Evolutionary conservation across 2,329 filamentous ascomycete genomes (phyloP).

Genomic region (Pseudogymnoascus sp.): DNA sequence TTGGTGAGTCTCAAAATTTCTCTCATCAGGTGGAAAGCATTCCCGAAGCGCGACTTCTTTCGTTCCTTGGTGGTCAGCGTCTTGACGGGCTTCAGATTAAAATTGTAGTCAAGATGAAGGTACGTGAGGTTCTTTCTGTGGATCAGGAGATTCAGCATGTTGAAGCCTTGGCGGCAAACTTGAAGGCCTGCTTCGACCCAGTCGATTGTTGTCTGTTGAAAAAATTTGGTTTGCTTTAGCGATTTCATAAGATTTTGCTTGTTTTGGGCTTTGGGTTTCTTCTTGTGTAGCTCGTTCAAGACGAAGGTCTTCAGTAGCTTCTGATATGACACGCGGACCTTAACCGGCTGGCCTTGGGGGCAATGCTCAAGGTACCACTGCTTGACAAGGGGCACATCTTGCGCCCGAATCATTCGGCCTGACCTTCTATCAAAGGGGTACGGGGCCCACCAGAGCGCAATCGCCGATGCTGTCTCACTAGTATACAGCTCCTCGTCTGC

Average conservation of each 20-base stretch:
- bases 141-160: conserved; percentile 96
- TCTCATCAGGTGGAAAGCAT: conserved; percentile 97
- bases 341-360: conserved; percentile 83
- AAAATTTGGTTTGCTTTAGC: conserved; percentile 95
- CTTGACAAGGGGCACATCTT: conserved; percentile 94
- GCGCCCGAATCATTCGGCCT: conserved; percentile 90
- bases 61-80: conserved; percentile 97
- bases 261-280: conserved; percentile 89
- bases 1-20: conserved; percentile 95
- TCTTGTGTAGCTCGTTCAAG: conserved; percentile 93
- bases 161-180: conserved; percentile 96
- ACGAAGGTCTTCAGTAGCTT: conserved; percentile 95
- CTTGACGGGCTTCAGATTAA: conserved; percentile 98
- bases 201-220: conserved; percentile 98
- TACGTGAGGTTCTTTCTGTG: conserved; percentile 98
- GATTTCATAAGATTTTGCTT: conserved; percentile 87
- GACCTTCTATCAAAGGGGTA: conserved; percentile 93
- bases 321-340: conserved; percentile 96
- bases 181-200: conserved; percentile 99
- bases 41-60: conserved; percentile 98
- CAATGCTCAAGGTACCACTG: conserved; percentile 98
- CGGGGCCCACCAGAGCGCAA: conserved; percentile 96
- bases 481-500: conserved; percentile 84
- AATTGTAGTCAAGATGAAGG: conserved; percentile 97
- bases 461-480: conserved; percentile 81